Evolutionary conservation across 768 basidiomycete species (phyloP).

Genomic region (Leccinum ochraceum): DNA sequence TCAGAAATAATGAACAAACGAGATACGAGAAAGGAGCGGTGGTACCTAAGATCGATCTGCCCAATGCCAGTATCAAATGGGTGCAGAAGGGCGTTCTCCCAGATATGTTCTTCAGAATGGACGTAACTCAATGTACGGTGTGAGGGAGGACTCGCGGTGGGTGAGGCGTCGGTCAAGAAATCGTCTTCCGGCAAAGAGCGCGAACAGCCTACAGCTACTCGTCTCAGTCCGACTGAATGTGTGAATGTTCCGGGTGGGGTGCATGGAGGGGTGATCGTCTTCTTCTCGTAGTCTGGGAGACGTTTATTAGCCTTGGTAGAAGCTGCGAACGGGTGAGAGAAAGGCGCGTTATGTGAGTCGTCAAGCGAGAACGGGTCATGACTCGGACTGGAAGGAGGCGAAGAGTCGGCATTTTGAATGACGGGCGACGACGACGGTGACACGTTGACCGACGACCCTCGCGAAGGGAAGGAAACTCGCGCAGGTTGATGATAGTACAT

Average conservation of each 20-base stretch:
- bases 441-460: conserved; percentile 26
- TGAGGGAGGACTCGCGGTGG: conserved; percentile 9
- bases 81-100: conserved; percentile 47
- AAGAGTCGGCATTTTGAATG: conserved; percentile 39
- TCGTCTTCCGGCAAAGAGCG: conserved; percentile 31
- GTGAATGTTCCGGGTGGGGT: conserved; percentile 26
- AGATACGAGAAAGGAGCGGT: conserved; percentile 17
- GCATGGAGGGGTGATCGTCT: conserved; percentile 19
- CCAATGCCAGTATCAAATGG: conserved; percentile 51
- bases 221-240: conserved; percentile 17
- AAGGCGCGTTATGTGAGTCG: conserved; percentile 24
- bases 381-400: conserved; percentile 36
- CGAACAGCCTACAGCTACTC: conserved; percentile 5
- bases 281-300: conserved; percentile 49
- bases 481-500: conserved; percentile 11
- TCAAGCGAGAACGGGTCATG: conserved; percentile 30
- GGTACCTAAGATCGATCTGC: conserved; percentile 55
- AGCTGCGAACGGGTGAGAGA: conserved; percentile 56
- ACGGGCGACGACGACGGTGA: conserved; percentile 56
- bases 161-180: conserved; percentile 14
- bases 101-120: conserved; percentile 40
- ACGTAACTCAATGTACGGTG: conserved; percentile 21
- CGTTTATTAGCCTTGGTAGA: conserved; percentile 49
- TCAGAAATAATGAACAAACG: conserved; percentile 14
- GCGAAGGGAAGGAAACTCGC: conserved; percentile 1